These are phyloP conservation scores for Luffa aegyptiaca DNA, from an alignment of 306 rosid species.

Conservation along the genomic window DNA sequence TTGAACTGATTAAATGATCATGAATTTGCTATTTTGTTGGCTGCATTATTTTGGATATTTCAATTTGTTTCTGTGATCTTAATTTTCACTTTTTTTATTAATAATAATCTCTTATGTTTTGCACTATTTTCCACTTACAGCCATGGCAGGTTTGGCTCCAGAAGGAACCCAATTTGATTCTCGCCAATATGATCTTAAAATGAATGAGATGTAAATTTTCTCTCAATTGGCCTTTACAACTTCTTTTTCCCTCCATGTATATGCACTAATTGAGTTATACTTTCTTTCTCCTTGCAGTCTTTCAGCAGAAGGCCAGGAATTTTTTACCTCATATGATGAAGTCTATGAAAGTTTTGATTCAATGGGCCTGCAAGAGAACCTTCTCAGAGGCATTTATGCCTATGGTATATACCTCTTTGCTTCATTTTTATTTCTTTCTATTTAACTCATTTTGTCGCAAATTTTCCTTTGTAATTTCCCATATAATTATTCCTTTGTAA, in stretches of 20 bases:
- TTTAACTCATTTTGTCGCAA: neutral
- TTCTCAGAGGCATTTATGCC: constrained; percentile 86
- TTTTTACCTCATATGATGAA: constrained; percentile 83
- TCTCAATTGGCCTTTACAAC: neutral
- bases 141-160: constrained; percentile 79
- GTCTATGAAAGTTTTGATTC: constrained; percentile 81
- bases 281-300: constrained; percentile 32
- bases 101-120: neutral
- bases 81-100: neutral
- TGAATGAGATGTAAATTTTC: constrained; percentile 65
- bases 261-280: neutral
- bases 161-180: constrained; percentile 88
- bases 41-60: neutral
- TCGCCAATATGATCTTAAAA: constrained; percentile 72
- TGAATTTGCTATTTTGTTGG: neutral
- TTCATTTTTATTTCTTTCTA: neutral
- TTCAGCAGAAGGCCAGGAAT: constrained; percentile 70
- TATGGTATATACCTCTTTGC: constrained; percentile 40
- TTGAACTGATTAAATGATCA: neutral
- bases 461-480: neutral
- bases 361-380: constrained; percentile 87
- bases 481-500: neutral
- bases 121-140: constrained; percentile 23
- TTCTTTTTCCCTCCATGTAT: neutral
- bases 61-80: neutral